phyloP scores from a whole-genome alignment of 2,329 filamentous ascomycete genomes.

The Pseudopyrenochaeta lycopersici region DNA sequence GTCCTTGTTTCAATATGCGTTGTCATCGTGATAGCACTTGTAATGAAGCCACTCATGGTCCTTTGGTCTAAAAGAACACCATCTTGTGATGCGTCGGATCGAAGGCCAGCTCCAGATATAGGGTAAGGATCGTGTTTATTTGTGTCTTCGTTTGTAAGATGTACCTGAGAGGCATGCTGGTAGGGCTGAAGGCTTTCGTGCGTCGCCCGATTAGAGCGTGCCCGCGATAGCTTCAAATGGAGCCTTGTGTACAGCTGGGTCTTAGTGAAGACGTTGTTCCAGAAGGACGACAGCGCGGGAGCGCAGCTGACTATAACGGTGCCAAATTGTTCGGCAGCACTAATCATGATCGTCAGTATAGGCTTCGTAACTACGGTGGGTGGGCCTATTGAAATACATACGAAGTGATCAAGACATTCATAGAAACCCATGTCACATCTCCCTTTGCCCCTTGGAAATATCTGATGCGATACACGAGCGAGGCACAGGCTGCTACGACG shows the following conservation, averaged over 20 bases:
- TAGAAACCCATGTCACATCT: not conserved
- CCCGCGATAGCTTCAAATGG: not conserved
- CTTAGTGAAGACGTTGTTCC: conserved; percentile 10
- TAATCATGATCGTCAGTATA: not conserved
- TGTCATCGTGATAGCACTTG: too few species aligned
- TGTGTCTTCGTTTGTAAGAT: not conserved
- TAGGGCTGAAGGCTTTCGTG: not conserved
- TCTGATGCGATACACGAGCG: not conserved
- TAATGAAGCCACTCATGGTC: not conserved
- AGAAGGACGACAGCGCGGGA: conserved; percentile 10
- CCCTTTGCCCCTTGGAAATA: not conserved
- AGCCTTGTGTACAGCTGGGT: not conserved
- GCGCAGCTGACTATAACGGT: conserved; percentile 12
- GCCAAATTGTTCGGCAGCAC: conserved; percentile 10
- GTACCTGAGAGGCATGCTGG: not conserved
- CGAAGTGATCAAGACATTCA: not conserved
- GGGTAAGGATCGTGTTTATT: not conserved
- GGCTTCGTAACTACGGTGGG: too few species aligned
- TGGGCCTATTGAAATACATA: not conserved
- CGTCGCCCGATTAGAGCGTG: too few species aligned
- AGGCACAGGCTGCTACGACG: not conserved
- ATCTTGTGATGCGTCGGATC: not conserved
- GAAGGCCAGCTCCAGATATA: not conserved
- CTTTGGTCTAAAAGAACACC: not conserved
- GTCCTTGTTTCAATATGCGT: too few species aligned